A percentile compares a stretch with the other conserved stretches of the same genome.
phyloP scores from a whole-genome alignment of 1,284 basidiomycete genomes.

The Pseudozyma thailandica region DNA sequence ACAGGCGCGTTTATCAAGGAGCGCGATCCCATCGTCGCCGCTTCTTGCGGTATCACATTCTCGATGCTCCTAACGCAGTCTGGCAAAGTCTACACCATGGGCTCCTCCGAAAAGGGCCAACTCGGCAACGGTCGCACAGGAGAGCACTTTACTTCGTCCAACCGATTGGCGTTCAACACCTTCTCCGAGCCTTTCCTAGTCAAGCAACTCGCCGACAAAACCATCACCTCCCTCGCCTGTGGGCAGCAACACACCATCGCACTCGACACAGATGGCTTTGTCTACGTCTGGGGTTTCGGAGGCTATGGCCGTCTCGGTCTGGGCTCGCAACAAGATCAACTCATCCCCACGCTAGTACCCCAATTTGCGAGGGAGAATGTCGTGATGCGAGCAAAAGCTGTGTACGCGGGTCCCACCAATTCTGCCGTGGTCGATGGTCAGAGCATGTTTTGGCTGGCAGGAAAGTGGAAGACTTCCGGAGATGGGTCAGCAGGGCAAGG shows the following conservation, averaged over 20 bases:
- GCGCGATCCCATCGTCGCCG: conserved; percentile 77
- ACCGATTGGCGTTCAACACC: conserved; percentile 84
- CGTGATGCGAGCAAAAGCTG: conserved; percentile 74
- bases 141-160: conserved; percentile 84
- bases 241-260: conserved; percentile 88
- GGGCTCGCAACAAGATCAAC: conserved; percentile 83
- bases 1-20: conserved; percentile 71
- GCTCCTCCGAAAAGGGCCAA: conserved; percentile 91
- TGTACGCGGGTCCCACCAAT: conserved; percentile 84
- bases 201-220: conserved; percentile 76
- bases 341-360: conserved; percentile 56
- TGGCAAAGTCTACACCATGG: conserved; percentile 85
- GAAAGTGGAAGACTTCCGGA: conserved; percentile 87
- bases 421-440: conserved; percentile 85
- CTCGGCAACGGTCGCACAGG: conserved; percentile 90
- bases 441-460: conserved; percentile 77
- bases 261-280: conserved; percentile 78
- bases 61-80: conserved; percentile 81
- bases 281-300: conserved; percentile 73
- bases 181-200: conserved; percentile 75
- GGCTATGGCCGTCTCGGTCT: conserved; percentile 71
- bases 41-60: conserved; percentile 83
- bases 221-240: conserved; percentile 82
- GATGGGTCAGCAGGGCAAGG: conserved; percentile 74
- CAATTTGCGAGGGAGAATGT: conserved; percentile 72